Base-by-base conservation (phyloP, 139 green algal species). In the Picochlorum costavermella region DNA sequence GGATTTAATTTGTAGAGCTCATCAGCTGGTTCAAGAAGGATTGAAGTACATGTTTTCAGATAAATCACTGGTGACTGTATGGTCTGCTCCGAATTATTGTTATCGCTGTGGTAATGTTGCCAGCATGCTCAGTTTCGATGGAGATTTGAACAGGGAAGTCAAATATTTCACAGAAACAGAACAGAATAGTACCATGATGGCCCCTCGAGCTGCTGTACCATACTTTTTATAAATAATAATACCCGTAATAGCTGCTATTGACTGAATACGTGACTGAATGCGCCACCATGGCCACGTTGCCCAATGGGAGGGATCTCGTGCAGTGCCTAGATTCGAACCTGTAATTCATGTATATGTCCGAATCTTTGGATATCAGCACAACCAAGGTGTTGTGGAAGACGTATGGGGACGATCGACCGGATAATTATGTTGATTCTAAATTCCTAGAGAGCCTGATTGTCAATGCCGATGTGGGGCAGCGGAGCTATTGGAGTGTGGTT, bases 11-110 rank as follows among this genome's bases (percentile, higher is more conserved):
- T 98, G 90, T 73, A 76, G 94, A 9, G 94, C 94, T 30, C 94
- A 99, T 65, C 94, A 99, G 76, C 81, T 99, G 13, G 94, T 99
- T 40, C 92, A 94, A 75, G 92, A 98, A 69, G 93, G 93, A 0
- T 72, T 97, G 11, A 98, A 99, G 73, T 99, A 97, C 83, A 98
- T 98, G 94, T 99, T 98, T 55, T 48, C 65, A 11, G 79, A 84
- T 13, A 71, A 75, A 37, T 80, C 59, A 1, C 70, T 98, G 13
- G 94, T 99, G 6, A 99, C 94, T 0, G 90, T 98, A 16, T 99
- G 94, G 94, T 90, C 75, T 3, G 94, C 94, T 8, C 94, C 94
- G 49, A 99, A 99, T 77, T 99, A 99, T 79, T 99, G 94, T 83
- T 99, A 99, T 74, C 82, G 94, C 29, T 98, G 93, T 68, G 93